Conservation (phyloP, 139 green algal genomes). For the Desmodesmus armatus region DNA sequence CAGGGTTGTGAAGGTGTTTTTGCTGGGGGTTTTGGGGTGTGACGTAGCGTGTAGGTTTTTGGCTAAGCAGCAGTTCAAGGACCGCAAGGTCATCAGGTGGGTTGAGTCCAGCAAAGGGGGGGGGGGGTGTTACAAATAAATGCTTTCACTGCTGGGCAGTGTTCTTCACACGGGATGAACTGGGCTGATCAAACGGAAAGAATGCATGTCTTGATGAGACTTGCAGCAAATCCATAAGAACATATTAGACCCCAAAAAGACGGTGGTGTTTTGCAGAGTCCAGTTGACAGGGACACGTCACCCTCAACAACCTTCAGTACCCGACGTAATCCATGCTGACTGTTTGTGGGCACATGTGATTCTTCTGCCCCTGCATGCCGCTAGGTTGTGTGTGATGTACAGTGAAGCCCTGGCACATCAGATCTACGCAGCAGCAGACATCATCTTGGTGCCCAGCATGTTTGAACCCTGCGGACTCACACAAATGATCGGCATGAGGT, state of each 20-base stretch:
- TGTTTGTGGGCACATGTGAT: neutral
- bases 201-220: no score
- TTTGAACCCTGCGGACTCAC: slow-evolving; percentile 98
- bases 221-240: no score
- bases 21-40: slow-evolving; percentile 89
- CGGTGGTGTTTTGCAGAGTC: no score
- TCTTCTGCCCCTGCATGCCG: slow-evolving; percentile 4
- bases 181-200: no score
- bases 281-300: slow-evolving; percentile 6
- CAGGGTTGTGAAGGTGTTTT: slow-evolving; percentile 89
- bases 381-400: slow-evolving; percentile 81
- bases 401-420: slow-evolving; percentile 87
- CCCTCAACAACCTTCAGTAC: neutral
- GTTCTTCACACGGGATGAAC: no score
- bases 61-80: slow-evolving; percentile 74
- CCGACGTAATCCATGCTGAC: neutral
- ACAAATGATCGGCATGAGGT: slow-evolving; percentile 88
- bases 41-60: slow-evolving; percentile 84
- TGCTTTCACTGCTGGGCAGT: no score
- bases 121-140: no score
- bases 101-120: no score
- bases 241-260: no score
- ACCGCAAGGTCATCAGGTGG: slow-evolving; percentile 56
- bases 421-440: slow-evolving; percentile 93
- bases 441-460: slow-evolving; percentile 95